These are phyloP conservation scores for Mycosphaerella sp. DNA, from an alignment of 2,329 filamentous ascomycete species.

Conservation along the genomic window DNA sequence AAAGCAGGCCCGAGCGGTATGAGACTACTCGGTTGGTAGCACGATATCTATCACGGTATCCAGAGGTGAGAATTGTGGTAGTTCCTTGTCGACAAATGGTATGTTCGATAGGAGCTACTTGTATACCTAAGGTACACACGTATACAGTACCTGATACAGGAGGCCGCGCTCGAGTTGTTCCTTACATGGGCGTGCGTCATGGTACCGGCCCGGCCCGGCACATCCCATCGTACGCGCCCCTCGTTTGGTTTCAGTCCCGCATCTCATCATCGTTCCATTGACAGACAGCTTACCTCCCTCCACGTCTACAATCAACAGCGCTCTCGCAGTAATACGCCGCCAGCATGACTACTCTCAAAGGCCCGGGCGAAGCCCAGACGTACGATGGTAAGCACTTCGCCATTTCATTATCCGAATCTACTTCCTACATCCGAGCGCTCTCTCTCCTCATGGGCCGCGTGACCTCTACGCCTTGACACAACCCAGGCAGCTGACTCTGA, in stretches of 20 bases:
- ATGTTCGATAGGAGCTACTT: too few relatives aligned
- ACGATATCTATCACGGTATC: neutral
- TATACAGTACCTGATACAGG: too few relatives aligned
- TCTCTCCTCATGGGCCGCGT: neutral
- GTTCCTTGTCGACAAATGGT: neutral
- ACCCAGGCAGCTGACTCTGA: neutral
- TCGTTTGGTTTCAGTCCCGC: neutral
- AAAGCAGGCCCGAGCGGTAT: conserved; percentile 2
- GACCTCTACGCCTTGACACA: conserved; percentile 1
- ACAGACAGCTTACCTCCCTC: neutral
- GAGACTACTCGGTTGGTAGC: neutral
- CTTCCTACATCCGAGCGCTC: neutral
- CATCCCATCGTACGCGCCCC: too few relatives aligned
- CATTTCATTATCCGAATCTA: neutral
- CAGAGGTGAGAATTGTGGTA: too few relatives aligned
- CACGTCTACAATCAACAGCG: neutral
- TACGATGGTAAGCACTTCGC: conserved; percentile 47
- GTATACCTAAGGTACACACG: too few relatives aligned
- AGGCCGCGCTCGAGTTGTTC: neutral
- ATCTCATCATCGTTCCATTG: neutral
- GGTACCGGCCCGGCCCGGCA: too few relatives aligned
- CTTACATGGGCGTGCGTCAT: neutral
- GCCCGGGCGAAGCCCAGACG: conserved; percentile 52
- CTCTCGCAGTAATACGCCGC: neutral
- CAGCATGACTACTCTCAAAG: conserved; percentile 53